These are phyloP conservation scores for Pseudotulostoma volvatum DNA, from an alignment of 495 filamentous ascomycete genomes.

Conservation along the genomic window DNA sequence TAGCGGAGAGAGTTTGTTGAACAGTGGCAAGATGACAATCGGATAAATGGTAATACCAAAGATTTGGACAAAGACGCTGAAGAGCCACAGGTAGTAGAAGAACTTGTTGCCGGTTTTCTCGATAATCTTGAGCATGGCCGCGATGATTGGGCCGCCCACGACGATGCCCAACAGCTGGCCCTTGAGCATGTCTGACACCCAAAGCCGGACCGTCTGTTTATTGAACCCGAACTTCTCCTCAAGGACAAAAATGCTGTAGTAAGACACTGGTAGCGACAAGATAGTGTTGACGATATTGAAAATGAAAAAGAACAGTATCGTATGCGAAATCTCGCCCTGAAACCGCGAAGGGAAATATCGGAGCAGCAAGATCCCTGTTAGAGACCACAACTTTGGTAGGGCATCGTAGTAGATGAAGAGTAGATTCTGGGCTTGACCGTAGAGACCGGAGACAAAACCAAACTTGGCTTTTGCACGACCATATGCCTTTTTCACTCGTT, in stretches of 20 bases:
- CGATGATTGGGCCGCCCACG: conserved; percentile 71
- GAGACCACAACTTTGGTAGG: conserved; percentile 74
- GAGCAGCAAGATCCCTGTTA: conserved; percentile 58
- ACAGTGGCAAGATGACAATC: conserved; percentile 80
- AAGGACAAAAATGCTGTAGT: conserved; percentile 88
- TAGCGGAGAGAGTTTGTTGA: conserved; percentile 95
- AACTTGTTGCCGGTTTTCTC: conserved; percentile 82
- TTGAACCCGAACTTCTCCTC: conserved; percentile 98
- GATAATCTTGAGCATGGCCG: conserved; percentile 78
- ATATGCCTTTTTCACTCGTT: conserved; percentile 64
- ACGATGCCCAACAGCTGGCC: conserved; percentile 63
- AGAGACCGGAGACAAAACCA: conserved; percentile 59
- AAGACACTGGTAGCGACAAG: conserved; percentile 60
- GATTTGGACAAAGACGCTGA: conserved; percentile 70
- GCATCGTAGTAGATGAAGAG: conserved; percentile 79
- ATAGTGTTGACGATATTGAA: conserved; percentile 69
- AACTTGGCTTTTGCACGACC: conserved; percentile 90
- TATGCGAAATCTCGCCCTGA: conserved; percentile 85
- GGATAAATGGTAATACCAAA: conserved; percentile 95
- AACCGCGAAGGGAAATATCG: conserved; percentile 60
- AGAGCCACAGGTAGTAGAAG: conserved; percentile 96
- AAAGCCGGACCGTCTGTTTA: conserved; percentile 82
- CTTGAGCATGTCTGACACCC: conserved; percentile 85
- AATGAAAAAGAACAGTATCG: conserved; percentile 75
- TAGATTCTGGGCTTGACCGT: conserved; percentile 71